Conservation (phyloP, 176 grass and related monocot species). For the Aegilops longissima region DNA sequence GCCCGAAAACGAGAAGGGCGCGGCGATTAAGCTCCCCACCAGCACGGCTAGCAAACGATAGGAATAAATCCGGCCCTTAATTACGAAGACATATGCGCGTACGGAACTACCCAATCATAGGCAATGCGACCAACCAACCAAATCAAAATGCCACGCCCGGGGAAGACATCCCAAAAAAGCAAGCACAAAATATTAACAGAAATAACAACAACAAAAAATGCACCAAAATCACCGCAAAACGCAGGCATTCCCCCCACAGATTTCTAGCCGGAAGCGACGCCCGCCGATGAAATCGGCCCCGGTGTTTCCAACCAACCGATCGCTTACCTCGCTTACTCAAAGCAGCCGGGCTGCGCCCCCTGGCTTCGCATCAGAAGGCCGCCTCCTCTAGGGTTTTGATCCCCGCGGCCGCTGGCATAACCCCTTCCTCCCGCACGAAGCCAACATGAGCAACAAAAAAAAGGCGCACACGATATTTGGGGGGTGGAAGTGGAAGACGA, state of each 20-base stretch:
- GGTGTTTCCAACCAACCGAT: background rate
- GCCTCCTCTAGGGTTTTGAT: conserved; percentile 2
- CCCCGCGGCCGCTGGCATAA: background rate
- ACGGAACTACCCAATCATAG: background rate
- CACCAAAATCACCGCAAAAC: background rate
- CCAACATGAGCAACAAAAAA: background rate
- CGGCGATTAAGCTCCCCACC: background rate
- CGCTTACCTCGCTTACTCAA: conserved; percentile 30
- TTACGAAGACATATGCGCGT: background rate
- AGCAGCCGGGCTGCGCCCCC: conserved; percentile 8
- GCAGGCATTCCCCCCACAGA: background rate
- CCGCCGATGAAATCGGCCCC: background rate
- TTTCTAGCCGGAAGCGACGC: background rate
- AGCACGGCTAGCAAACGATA: background rate
- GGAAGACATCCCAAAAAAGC: background rate
- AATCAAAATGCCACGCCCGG: background rate
- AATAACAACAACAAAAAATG: background rate
- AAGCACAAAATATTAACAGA: background rate
- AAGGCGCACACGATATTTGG: background rate
- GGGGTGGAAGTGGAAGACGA: background rate
- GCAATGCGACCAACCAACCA: background rate
- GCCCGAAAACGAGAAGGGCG: background rate
- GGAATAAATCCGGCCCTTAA: background rate
- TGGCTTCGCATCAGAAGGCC: background rate
- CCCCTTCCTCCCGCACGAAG: background rate